Base-by-base conservation (phyloP, 1,284 basidiomycete species). In the Rhodotorula sp. region DNA sequence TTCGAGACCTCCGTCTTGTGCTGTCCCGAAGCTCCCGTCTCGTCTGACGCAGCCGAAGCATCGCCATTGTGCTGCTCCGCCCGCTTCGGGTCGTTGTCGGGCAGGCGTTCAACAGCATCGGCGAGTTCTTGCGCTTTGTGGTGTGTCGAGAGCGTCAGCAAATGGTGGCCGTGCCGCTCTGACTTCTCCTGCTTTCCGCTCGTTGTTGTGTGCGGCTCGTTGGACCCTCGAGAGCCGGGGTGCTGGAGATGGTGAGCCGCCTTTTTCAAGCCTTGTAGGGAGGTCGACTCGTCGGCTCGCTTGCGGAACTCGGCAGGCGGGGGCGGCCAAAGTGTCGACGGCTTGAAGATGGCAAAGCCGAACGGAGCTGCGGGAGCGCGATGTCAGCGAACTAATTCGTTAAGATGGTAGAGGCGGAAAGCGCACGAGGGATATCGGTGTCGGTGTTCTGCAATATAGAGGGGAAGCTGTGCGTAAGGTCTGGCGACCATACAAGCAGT, bases 401-500 rank as follows among this genome's bases (percentile, higher is more conserved):
- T 11, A 34, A 13, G n/a, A 18, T 16, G 48, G 52, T 52, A 8
- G 53, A n/a, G n/a, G 24, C 2, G 13, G 22, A 2, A 3, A 37
- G 52, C 93, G 90, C 87, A 90, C 77, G 31, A 53, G 66, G 64
- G 46, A 69, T 73, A 60, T 72, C 92, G 66, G 89, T 94, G 10
- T 86, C 85, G 0, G 91, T 93, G 79, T 98, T 97, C 59, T 85
- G 83, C 76, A 91, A 84, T 56, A 96, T 86, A 68, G 91, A 94
- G 0, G 92, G 91, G 79, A 98, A 98, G 0, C 90, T 94, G 79
- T 99, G 95, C 0, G 92, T 94, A 59, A 98, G 81, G 80, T 98
- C 94, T 79, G 89, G 91, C 10, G 13, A 26, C 10, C 26, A 9
- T 2, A 24, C 2, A 28, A 1, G 24, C 3, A 4, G 53, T 62